Evolutionary conservation across 305 asterid species (phyloP).

Genomic region (Vinca major): DNA sequence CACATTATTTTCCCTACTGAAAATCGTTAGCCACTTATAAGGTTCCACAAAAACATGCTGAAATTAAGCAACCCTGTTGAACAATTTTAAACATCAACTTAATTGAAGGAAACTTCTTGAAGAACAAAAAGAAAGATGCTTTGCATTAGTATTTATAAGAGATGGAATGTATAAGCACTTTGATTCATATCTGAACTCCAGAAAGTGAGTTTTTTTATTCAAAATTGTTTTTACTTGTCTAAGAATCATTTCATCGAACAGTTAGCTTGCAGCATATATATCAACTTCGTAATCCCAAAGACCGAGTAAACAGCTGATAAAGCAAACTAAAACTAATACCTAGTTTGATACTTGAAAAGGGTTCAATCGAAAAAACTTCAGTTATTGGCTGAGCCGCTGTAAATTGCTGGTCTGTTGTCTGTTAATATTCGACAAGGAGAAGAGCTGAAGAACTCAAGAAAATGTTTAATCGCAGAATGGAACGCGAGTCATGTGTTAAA

Average conservation of each 20-base stretch:
- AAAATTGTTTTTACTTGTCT: neutral
- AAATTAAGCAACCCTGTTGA: neutral
- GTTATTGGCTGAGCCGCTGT: neutral
- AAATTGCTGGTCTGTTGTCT: neutral
- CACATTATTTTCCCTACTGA: conserved; percentile 30
- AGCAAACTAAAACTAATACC: too few species aligned
- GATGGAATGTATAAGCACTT: neutral
- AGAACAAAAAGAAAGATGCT: neutral
- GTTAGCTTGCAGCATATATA: neutral
- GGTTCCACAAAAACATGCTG: neutral
- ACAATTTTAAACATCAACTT: neutral
- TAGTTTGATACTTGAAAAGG: neutral
- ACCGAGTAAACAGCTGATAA: neutral
- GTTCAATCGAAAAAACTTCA: neutral
- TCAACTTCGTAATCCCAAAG: neutral
- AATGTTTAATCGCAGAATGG: too few species aligned
- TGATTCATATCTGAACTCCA: neutral
- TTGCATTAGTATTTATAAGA: neutral
- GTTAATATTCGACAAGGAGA: neutral
- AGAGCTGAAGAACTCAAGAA: too few species aligned
- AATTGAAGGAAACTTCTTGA: neutral
- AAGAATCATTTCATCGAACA: conserved; percentile 1
- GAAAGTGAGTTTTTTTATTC: neutral
- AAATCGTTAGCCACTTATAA: neutral
- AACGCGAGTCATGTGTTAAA: too few species aligned